Conservation (phyloP, 129 eudicot genomes). For the Lactuca saligna region DNA sequence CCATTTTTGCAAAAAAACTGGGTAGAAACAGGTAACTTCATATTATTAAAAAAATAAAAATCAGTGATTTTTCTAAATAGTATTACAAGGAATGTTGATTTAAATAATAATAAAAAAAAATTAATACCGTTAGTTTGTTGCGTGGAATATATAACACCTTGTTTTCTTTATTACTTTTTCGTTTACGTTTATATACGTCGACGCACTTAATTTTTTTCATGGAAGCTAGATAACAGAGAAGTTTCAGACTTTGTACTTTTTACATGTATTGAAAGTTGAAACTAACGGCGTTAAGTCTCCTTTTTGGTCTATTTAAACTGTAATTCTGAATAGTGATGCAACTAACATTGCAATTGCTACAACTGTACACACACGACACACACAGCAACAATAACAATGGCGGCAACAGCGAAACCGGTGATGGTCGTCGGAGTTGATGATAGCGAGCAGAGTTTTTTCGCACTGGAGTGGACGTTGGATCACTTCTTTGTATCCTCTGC, state of each 20-base stretch:
- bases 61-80: no score
- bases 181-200: background rate
- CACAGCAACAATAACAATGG: constrained; percentile 10
- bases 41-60: no score
- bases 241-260: background rate
- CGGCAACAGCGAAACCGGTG: constrained; percentile 50
- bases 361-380: background rate
- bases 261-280: constrained; percentile 9
- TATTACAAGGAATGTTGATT: no score
- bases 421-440: constrained; percentile 80
- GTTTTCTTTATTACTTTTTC: no score
- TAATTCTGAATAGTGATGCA: constrained; percentile 4
- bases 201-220: background rate
- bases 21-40: no score
- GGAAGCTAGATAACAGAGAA: background rate
- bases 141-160: no score
- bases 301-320: constrained; percentile 26
- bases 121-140: no score
- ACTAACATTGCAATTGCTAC: background rate
- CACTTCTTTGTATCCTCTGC: constrained; percentile 50
- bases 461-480: constrained; percentile 73
- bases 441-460: constrained; percentile 72
- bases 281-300: constrained; percentile 10
- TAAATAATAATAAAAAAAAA: no score
- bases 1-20: no score